A percentile compares a stretch with the other conserved stretches of the same genome.
phyloP scores from a whole-genome alignment of 805 yeast genomes.

The Candida incommunis region DNA sequence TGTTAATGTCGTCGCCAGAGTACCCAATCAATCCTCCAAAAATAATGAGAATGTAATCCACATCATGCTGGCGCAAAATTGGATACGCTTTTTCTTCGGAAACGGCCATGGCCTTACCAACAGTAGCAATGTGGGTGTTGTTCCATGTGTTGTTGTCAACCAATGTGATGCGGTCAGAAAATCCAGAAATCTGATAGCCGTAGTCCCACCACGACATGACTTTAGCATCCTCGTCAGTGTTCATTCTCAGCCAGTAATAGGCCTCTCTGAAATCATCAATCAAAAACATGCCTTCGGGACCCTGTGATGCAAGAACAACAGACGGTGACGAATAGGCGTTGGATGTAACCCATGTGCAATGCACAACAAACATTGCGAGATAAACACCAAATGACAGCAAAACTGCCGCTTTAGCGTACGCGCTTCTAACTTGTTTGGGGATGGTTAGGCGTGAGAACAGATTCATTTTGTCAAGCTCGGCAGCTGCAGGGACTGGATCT shows the following conservation, averaged over 20 bases:
- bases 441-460: not conserved
- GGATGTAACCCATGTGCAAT: slow-evolving; percentile 95
- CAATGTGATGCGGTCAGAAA: slow-evolving; percentile 97
- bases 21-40: slow-evolving; percentile 91
- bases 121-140: slow-evolving; percentile 97
- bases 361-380: slow-evolving; percentile 70
- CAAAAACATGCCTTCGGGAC: slow-evolving; percentile 72
- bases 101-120: slow-evolving; percentile 94
- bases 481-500: slow-evolving; percentile 5
- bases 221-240: slow-evolving; percentile 89
- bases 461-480: not conserved
- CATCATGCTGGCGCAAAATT: slow-evolving; percentile 80
- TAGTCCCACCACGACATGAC: slow-evolving; percentile 99
- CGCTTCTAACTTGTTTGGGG: slow-evolving; percentile 3
- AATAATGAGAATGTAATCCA: slow-evolving; percentile 82
- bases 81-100: slow-evolving; percentile 79
- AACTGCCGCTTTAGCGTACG: slow-evolving; percentile 48
- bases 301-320: slow-evolving; percentile 74
- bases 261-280: slow-evolving; percentile 99
- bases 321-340: slow-evolving; percentile 96
- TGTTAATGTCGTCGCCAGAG: slow-evolving; percentile 93
- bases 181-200: slow-evolving; percentile 98
- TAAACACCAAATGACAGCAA: slow-evolving; percentile 56
- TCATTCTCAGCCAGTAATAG: slow-evolving; percentile 97
- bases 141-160: slow-evolving; percentile 99